phyloP scores from a whole-genome alignment of 129 eudicot genomes.

The Apium graveolens region DNA sequence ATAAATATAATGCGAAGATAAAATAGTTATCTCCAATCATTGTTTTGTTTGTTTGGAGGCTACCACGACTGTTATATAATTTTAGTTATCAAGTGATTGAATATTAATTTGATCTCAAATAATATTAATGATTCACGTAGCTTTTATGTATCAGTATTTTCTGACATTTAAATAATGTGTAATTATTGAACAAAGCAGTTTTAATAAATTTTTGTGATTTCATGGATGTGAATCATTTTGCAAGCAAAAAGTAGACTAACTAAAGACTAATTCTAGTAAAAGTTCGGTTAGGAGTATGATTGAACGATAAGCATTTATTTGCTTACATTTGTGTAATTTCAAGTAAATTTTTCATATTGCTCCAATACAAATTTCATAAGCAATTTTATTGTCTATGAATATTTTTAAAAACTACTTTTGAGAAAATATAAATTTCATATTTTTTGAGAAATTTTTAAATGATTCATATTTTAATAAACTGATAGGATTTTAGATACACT shows the following conservation, averaged over 20 bases:
- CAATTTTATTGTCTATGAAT: no score
- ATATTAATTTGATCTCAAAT: no score
- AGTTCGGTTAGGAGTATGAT: neutral
- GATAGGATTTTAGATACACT: no score
- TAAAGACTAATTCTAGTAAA: no score
- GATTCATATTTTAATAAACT: no score
- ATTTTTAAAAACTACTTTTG: no score
- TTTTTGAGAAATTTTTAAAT: no score
- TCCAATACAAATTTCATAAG: no score
- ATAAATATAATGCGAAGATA: neutral
- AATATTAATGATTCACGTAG: neutral
- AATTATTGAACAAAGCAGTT: neutral
- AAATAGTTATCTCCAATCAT: neutral
- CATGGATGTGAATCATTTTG: neutral
- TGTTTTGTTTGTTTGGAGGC: neutral
- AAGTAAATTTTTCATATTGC: no score
- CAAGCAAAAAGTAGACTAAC: neutral
- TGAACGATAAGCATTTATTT: slow-evolving; percentile 10
- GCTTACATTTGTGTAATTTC: no score
- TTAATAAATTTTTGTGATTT: neutral
- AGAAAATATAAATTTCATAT: no score
- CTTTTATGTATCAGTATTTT: neutral
- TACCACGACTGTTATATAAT: neutral
- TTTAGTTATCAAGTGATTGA: neutral
- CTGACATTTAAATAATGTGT: slow-evolving; percentile 1